Conservation (phyloP, 2,329 filamentous ascomycete species). For the Fusarium anthophilum region DNA sequence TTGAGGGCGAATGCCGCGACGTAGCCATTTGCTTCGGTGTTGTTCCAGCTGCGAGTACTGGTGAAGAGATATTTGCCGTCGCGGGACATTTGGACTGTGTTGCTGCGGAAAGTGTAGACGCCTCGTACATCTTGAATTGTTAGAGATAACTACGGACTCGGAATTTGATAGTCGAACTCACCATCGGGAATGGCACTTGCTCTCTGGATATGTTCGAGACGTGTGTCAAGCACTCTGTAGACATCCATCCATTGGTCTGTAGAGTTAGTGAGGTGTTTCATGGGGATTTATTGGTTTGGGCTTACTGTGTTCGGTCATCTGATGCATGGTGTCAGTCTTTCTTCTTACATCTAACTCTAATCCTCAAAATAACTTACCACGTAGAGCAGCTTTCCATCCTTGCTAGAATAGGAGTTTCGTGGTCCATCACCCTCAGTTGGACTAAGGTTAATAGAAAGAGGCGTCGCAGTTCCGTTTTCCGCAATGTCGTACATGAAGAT, state of each 20-base stretch:
- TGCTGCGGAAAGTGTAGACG: not conserved
- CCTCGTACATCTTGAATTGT: not conserved
- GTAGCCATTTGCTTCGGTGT: slow-evolving; percentile 2
- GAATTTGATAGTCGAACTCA: not conserved
- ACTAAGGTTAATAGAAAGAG: not conserved
- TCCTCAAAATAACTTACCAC: not conserved
- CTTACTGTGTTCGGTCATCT: slow-evolving; percentile 11
- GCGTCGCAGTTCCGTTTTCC: not conserved
- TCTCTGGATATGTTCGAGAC: not conserved
- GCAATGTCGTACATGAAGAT: slow-evolving; percentile 10
- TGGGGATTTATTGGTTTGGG: not conserved
- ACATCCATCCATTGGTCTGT: slow-evolving; percentile 1
- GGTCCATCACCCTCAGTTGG: not conserved
- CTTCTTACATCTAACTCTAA: rapidly evolving
- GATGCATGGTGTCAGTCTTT: not conserved
- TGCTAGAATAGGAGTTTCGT: not conserved
- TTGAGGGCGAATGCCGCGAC: not conserved
- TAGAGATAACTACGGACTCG: not conserved
- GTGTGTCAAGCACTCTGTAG: not conserved
- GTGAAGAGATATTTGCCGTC: not conserved
- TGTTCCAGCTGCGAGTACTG: slow-evolving; percentile 3
- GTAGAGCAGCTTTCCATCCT: slow-evolving; percentile 3
- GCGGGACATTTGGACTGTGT: slow-evolving; percentile 3
- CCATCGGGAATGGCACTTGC: not conserved
- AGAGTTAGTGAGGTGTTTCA: not conserved